phyloP scores from a whole-genome alignment of 2,329 filamentous ascomycete species.

The Fusarium nisikadoi region DNA sequence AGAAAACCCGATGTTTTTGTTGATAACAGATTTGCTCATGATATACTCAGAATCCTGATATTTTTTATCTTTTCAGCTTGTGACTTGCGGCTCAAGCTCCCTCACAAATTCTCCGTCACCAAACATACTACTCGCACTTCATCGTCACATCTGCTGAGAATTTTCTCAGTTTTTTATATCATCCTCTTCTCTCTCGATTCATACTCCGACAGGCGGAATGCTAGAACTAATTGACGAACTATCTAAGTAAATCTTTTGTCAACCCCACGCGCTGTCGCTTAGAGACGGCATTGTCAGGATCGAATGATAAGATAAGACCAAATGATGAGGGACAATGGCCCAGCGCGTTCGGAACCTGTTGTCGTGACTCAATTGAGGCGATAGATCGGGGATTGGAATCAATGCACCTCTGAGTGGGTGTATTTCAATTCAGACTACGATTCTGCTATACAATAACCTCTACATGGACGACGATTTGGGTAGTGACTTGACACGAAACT shows the following conservation, averaged over 20 bases:
- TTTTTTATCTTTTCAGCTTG: neutral
- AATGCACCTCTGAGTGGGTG: rapidly evolving
- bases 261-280: neutral
- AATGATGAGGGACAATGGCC: neutral
- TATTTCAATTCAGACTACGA: neutral
- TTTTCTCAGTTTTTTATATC: no score
- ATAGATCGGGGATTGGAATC: rapidly evolving
- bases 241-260: neutral
- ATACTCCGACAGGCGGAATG: rapidly evolving
- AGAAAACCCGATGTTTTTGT: rapidly evolving
- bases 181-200: neutral
- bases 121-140: rapidly evolving
- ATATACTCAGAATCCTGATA: rapidly evolving
- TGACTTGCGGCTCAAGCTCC: neutral
- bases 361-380: neutral
- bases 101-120: no score
- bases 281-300: neutral
- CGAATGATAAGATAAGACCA: neutral
- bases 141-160: neutral
- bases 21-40: rapidly evolving
- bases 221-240: neutral
- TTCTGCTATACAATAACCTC: rapidly evolving
- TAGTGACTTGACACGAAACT: rapidly evolving
- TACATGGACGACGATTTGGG: rapidly evolving
- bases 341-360: neutral